Percentiles rank a stretch among this genome's conserved stretches.
Conservation (phyloP, 2,329 filamentous ascomycete species). For the Mycosphaerella arachidis region DNA sequence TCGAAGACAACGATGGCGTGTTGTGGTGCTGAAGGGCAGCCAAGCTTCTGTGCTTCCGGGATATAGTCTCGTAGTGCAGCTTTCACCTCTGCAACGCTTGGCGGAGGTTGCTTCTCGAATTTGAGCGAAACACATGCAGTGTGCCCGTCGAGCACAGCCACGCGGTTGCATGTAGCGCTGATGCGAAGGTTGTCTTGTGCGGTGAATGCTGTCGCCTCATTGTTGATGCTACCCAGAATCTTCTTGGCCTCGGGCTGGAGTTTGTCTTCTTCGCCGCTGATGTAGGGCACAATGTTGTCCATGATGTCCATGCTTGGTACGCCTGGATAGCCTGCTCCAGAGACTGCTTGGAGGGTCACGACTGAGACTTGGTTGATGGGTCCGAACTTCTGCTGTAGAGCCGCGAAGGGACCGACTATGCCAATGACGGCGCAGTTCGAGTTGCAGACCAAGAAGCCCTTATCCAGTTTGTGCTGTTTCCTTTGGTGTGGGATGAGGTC, state of each 20-base stretch:
- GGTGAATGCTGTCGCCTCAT: constrained; percentile 66
- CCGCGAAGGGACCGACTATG: constrained; percentile 89
- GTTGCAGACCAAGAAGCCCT: constrained; percentile 94
- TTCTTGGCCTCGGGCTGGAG: constrained; percentile 91
- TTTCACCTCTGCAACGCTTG: constrained; percentile 70
- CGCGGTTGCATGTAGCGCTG: constrained; percentile 85
- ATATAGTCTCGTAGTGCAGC: constrained; percentile 75
- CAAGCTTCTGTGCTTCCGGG: constrained; percentile 74
- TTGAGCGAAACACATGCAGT: constrained; percentile 86
- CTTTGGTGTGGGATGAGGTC: constrained; percentile 86
- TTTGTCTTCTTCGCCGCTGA: constrained; percentile 92
- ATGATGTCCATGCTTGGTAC: constrained; percentile 92
- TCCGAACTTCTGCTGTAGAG: constrained; percentile 80
- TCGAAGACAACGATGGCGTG: constrained; percentile 85
- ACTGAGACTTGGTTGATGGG: constrained; percentile 72
- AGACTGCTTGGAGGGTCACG: constrained; percentile 92
- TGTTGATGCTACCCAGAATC: constrained; percentile 76
- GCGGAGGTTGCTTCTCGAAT: constrained; percentile 71
- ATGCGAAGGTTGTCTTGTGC: constrained; percentile 72
- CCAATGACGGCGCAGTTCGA: constrained; percentile 98
- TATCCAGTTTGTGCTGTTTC: constrained; percentile 64
- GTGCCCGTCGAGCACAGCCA: constrained; percentile 92
- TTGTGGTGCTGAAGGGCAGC: constrained; percentile 79
- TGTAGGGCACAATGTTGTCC: constrained; percentile 94
- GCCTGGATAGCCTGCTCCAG: constrained; percentile 84